Conservation (phyloP, 2,329 filamentous ascomycete species). For the Aspergillus caelatus region DNA sequence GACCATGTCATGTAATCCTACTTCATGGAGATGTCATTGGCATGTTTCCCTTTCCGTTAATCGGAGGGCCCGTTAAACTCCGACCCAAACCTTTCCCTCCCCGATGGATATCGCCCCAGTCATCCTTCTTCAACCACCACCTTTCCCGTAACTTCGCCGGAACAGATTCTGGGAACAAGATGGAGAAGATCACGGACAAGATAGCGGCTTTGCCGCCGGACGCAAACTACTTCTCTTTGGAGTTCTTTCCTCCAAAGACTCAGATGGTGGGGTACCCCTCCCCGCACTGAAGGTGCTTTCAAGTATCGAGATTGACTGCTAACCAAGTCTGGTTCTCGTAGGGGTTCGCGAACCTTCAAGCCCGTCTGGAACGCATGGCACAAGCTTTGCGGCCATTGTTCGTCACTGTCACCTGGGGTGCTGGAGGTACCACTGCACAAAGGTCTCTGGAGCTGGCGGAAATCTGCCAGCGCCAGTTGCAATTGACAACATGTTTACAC, state of each 20-base stretch:
- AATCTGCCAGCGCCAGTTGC: conserved; percentile 88
- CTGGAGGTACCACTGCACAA: conserved; percentile 84
- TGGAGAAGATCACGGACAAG: conserved; percentile 94
- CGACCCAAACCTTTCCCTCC: conserved; percentile 6
- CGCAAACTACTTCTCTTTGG: conserved; percentile 88
- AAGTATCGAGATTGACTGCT: conserved; percentile 23
- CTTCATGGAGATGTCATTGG: not conserved
- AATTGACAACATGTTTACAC: conserved; percentile 92
- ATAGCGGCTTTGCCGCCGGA: conserved; percentile 84
- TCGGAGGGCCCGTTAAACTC: conserved; percentile 1
- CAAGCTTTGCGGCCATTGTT: conserved; percentile 88
- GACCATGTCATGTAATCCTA: not conserved
- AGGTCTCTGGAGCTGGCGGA: conserved; percentile 95
- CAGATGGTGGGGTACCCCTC: conserved; percentile 63
- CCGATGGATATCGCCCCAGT: conserved; percentile 1
- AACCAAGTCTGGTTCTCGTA: conserved; percentile 31
- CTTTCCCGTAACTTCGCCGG: conserved; percentile 5
- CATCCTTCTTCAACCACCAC: conserved; percentile 4
- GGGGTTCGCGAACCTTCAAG: conserved; percentile 91
- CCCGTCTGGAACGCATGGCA: conserved; percentile 92
- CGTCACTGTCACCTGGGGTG: conserved; percentile 97
- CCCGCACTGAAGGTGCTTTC: conserved; percentile 23
- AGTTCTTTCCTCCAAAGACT: conserved; percentile 99
- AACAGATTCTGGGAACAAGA: conserved; percentile 36
- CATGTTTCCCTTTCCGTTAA: conserved; percentile 8